These are phyloP conservation scores for Acorus gramineus DNA, from an alignment of 106 monocot species.

Conservation along the genomic window DNA sequence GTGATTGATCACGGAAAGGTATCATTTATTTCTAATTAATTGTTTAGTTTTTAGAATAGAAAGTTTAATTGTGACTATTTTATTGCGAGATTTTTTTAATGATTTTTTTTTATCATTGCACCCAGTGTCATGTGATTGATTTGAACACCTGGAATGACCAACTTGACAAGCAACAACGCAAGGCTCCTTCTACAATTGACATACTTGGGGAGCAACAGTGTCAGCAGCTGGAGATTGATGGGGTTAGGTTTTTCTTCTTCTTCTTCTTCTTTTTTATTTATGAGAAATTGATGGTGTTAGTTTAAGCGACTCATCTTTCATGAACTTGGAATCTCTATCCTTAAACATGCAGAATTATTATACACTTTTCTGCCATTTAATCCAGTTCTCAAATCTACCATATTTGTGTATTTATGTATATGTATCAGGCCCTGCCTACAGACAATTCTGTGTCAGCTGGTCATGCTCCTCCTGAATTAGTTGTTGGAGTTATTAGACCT, in stretches of 20 bases:
- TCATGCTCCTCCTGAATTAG: constrained; percentile 4
- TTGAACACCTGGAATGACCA: constrained; percentile 10
- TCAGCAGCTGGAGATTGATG: constrained; percentile 6
- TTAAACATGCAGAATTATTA: too few relatives aligned
- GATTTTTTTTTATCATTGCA: neutral
- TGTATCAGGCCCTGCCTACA: constrained; percentile 9
- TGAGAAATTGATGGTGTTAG: neutral
- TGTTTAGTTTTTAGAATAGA: too few relatives aligned
- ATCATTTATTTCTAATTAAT: neutral
- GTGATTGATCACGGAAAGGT: constrained; percentile 26
- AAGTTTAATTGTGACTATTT: too few relatives aligned
- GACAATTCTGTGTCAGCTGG: constrained; percentile 1
- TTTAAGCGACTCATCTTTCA: too few relatives aligned
- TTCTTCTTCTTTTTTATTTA: neutral
- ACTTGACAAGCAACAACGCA: constrained; percentile 9
- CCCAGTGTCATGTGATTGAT: constrained; percentile 12
- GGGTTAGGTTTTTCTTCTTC: constrained; percentile 9
- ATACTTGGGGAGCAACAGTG: constrained; percentile 10
- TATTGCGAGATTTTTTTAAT: neutral
- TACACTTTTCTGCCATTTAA: too few relatives aligned
- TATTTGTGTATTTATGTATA: neutral
- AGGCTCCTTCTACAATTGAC: constrained; percentile 21
- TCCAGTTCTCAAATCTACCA: neutral
- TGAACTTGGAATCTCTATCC: too few relatives aligned
- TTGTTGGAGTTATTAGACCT: constrained; percentile 17